Conservation (phyloP, 352 stramenopile genomes). For the Pythium plurisporium region DNA sequence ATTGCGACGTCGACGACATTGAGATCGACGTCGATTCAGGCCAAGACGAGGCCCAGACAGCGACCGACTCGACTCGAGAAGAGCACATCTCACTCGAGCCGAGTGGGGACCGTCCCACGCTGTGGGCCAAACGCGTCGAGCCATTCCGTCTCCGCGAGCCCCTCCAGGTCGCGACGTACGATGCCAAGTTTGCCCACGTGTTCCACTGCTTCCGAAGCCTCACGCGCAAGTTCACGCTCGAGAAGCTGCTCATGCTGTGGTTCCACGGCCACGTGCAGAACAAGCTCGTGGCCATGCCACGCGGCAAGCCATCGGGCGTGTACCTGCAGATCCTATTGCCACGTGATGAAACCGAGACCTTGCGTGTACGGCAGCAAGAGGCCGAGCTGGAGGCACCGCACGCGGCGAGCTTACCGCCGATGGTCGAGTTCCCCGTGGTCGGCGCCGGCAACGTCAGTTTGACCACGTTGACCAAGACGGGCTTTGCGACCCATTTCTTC, state of each 20-base stretch:
- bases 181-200: conserved; percentile 17
- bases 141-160: conserved; percentile 7
- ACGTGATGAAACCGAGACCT: not conserved
- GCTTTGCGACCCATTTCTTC: conserved; percentile 55
- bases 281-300: conserved; percentile 45
- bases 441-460: conserved; percentile 18
- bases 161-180: conserved; percentile 5
- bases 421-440: conserved; percentile 49
- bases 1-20: conserved; percentile 54
- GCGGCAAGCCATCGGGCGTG: conserved; percentile 38
- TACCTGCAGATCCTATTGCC: conserved; percentile 63
- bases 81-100: too few relatives aligned
- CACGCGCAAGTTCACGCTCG: conserved; percentile 8
- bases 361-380: not conserved
- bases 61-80: not conserved
- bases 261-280: conserved; percentile 35
- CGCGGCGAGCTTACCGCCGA: not conserved
- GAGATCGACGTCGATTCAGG: conserved; percentile 18
- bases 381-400: not conserved
- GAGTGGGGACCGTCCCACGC: not conserved
- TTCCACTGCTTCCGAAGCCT: conserved; percentile 15
- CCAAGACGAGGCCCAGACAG: not conserved
- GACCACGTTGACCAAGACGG: conserved; percentile 20
- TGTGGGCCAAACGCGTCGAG: conserved; percentile 13
- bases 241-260: conserved; percentile 29